Conservation (phyloP, 176 grass and related monocot species). For the Oryza meyeriana region DNA sequence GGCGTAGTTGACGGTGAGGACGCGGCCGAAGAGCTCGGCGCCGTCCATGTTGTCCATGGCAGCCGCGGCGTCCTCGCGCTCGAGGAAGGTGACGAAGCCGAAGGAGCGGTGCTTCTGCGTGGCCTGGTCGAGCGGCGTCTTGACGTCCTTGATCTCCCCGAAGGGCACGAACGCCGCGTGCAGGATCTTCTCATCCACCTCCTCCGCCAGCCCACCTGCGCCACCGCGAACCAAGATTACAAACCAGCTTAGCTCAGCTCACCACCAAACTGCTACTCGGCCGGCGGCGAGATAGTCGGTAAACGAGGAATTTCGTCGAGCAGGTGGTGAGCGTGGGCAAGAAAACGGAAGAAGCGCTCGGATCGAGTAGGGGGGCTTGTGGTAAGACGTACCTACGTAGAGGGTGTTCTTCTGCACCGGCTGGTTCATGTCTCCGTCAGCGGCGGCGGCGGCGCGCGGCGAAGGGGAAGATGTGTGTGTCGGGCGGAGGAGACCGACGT, state of each 20-base stretch:
- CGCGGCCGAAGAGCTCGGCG: constrained; percentile 84
- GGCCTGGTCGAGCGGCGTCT: constrained; percentile 94
- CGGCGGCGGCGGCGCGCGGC: not conserved
- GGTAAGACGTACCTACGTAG: constrained; percentile 66
- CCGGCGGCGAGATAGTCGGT: not conserved
- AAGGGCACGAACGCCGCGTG: constrained; percentile 97
- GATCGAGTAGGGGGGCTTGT: not conserved
- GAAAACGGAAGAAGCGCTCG: rapidly evolving
- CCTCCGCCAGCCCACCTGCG: constrained; percentile 85
- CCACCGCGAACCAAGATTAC: not conserved
- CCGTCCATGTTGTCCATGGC: constrained; percentile 99
- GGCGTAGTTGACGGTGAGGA: constrained; percentile 94
- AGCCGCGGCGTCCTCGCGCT: constrained; percentile 90
- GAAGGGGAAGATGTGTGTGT: no score
- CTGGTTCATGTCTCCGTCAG: constrained; percentile 48
- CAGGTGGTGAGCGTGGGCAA: constrained; percentile 7
- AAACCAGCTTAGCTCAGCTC: not conserved
- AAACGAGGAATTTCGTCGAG: constrained; percentile 50
- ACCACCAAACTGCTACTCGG: not conserved
- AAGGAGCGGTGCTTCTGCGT: constrained; percentile 99
- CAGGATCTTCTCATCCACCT: constrained; percentile 93
- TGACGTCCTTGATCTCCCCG: constrained; percentile 97
- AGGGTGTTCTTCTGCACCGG: constrained; percentile 97
- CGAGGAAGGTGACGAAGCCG: constrained; percentile 96
- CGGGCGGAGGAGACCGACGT: no score